Base-by-base conservation (phyloP, 805 yeast species). In the Wickerhamiella brachini region DNA sequence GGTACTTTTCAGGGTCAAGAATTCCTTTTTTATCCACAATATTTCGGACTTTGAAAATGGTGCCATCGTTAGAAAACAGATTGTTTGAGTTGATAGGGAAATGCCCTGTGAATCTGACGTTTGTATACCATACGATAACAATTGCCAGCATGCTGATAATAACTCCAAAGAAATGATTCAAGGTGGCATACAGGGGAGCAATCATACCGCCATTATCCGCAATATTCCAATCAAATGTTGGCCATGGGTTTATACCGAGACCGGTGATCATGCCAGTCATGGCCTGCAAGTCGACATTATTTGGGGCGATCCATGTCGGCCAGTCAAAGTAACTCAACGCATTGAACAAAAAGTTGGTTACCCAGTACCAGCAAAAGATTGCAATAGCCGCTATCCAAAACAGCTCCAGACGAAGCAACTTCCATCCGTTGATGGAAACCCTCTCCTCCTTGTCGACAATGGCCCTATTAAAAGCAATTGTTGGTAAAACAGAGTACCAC, bases 261-360 rank as follows among this genome's bases (percentile, higher is more conserved):
- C 81, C 81, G 24, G 53, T 48, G 13, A 55, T 53, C 15, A 68
- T 60, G 24, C 83, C 82, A 12, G 80, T 74, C n/a, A 78, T 62
- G 7, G 63, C 58, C 15, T 77, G 76, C 49, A 78, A 61, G 56
- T 71, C 70, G 52, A 71, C 66, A 59, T 75, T 77, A 39, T 70
- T 53, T 13, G 81, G 82, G 4, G 65, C 63, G 46, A 78, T 78
- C 84, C 83, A 79, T 1, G 76, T 71, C 58, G 76, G 69, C 84
- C 83, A 79, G 57, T 73, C 77, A 63, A 83, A 82, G 57, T 74
- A 73, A 0, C 80, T 71, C 50, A 83, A 71, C 1, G 79, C 86
- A 18, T 70, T 67, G 67, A 81, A 81, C 22, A 83, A 68, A 60
- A 71, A 81, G 50, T 80, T 83, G 2, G 88, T 87, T 57, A 83